Evolutionary conservation across 108 stramenopile species (phyloP).

Genomic region (Stephanodiscus triporus): DNA sequence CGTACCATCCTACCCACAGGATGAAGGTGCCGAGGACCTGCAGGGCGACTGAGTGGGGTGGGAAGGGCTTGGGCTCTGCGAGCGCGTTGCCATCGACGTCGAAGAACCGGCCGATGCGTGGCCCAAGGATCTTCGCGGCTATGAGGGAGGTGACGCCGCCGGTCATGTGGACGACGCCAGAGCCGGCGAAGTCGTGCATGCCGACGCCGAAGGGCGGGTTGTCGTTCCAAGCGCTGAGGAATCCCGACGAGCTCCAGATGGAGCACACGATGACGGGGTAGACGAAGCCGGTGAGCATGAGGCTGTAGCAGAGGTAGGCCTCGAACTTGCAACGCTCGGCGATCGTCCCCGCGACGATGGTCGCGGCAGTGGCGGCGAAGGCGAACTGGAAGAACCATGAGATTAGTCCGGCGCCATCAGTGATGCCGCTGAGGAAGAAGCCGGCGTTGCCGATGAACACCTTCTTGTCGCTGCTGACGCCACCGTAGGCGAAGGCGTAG

Average conservation of each 20-base stretch:
- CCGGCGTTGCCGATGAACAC: conserved; percentile 41
- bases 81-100: conserved; percentile 72
- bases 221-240: conserved; percentile 55
- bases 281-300: conserved; percentile 77
- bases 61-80: conserved; percentile 67
- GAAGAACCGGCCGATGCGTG: conserved; percentile 80
- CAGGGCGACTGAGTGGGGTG: conserved; percentile 77
- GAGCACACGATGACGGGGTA: conserved; percentile 88
- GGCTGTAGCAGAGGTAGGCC: conserved; percentile 81
- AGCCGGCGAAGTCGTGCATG: conserved; percentile 81
- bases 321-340: conserved; percentile 80
- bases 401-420: conserved; percentile 45
- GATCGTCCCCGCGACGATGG: conserved; percentile 69
- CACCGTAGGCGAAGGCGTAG: conserved; percentile 62
- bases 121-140: conserved; percentile 86
- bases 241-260: conserved; percentile 80
- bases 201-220: conserved; percentile 71
- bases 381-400: conserved; percentile 83
- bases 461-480: conserved; percentile 15
- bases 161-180: conserved; percentile 71
- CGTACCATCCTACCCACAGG: conserved; percentile 96
- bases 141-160: conserved; percentile 86
- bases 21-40: conserved; percentile 87
- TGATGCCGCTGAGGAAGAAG: conserved; percentile 34
- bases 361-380: conserved; percentile 73